Evolutionary conservation across 1,284 basidiomycete genomes (phyloP).

Genomic region (Ceratobasidium sp.): DNA sequence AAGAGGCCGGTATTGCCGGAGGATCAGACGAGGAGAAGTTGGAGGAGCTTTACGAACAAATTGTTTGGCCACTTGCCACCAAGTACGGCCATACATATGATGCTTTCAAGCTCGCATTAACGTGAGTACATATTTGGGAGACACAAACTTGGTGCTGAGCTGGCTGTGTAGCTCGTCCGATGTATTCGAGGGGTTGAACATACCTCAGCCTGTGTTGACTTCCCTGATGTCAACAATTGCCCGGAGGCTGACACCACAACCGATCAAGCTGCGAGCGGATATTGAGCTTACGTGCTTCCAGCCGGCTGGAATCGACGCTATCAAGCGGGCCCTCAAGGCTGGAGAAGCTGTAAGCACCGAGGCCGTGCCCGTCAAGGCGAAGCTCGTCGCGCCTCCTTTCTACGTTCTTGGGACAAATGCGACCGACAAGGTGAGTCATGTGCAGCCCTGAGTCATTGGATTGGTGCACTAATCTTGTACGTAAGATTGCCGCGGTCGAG

Average conservation of each 20-base stretch:
- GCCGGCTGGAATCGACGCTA: conserved; percentile 97
- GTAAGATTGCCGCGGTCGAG: conserved; percentile 75
- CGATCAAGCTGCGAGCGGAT: conserved; percentile 98
- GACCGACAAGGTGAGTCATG: conserved; percentile 85
- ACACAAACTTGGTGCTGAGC: neutral
- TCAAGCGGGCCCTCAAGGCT: conserved; percentile 89
- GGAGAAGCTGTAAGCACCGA: conserved; percentile 90
- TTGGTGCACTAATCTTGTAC: neutral
- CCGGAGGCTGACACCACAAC: conserved; percentile 94
- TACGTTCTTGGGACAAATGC: conserved; percentile 97
- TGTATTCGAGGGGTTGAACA: conserved; percentile 77
- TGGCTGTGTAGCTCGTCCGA: conserved; percentile 60
- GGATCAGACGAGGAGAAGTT: conserved; percentile 76
- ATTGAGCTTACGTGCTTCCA: conserved; percentile 98
- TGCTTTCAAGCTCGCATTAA: conserved; percentile 95
- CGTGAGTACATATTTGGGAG: conserved; percentile 64
- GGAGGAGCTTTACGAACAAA: conserved; percentile 87
- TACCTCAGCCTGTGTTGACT: conserved; percentile 66
- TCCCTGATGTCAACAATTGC: conserved; percentile 90
- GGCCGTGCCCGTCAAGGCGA: conserved; percentile 95
- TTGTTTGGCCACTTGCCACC: conserved; percentile 93
- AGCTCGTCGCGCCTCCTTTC: conserved; percentile 94
- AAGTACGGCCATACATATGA: conserved; percentile 97
- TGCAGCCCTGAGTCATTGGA: neutral
- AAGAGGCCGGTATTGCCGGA: conserved; percentile 55